Conservation (phyloP, 441 rosid genomes). For the Manihot esculenta region DNA sequence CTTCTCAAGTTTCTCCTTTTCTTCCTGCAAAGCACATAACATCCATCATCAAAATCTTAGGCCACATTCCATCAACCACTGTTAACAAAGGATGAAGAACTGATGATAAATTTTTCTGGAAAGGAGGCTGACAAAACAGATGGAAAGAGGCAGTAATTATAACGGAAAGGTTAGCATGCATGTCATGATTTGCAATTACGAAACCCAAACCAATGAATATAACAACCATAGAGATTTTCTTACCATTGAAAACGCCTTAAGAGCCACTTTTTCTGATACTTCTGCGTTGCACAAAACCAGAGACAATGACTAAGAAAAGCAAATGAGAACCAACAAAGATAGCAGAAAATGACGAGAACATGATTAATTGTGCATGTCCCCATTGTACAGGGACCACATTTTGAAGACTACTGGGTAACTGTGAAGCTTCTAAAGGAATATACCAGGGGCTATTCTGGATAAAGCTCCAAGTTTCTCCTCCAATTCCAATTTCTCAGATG, state of each 20-base stretch:
- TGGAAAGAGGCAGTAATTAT: background rate
- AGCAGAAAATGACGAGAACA: background rate
- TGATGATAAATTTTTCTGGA: background rate
- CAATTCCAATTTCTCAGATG: constrained; percentile 74
- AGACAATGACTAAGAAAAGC: constrained; percentile 15
- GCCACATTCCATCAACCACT: background rate
- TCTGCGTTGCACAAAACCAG: constrained; percentile 44
- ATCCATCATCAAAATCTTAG: constrained; percentile 13
- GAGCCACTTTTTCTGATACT: constrained; percentile 38
- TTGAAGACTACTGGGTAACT: background rate
- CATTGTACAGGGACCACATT: background rate
- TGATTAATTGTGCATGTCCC: background rate
- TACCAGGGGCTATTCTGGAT: constrained; percentile 57
- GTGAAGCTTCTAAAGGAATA: background rate
- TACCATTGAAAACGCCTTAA: constrained; percentile 64
- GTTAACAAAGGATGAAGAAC: constrained; percentile 10
- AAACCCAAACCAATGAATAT: background rate
- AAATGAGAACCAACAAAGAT: background rate
- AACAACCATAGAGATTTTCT: constrained; percentile 26
- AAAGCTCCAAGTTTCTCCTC: constrained; percentile 59
- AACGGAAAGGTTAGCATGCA: background rate
- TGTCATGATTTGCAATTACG: background rate
- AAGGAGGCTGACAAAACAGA: background rate
- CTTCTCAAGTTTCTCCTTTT: constrained; percentile 80
- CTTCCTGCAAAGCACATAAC: constrained; percentile 54